Evolutionary conservation across 2,329 filamentous ascomycete genomes (phyloP), one percentile per base, ranked within the genome.

Genomic region (Mollisia scopiformis): DNA sequence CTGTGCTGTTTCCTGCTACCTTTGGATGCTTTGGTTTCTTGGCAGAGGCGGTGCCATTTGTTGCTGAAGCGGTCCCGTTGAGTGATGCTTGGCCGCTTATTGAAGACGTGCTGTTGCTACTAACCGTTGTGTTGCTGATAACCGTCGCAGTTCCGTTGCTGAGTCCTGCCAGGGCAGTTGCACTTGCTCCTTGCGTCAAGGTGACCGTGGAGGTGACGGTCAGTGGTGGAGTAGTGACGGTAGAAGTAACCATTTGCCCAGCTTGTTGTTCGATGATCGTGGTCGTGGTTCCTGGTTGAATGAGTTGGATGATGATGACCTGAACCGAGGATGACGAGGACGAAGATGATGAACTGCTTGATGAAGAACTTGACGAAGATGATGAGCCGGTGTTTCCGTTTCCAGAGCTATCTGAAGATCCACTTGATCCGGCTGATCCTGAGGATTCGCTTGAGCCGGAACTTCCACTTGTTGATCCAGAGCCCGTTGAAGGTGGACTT

Each of bases 271-370:
- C 57, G 27, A 13, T 66, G 28, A 63, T 41, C 7, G 55, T 62
- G 6, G 7, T 49, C 19, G 57, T 61, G 6, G 37, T 47, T 14
- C 59, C 61, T 1, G 64, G 59, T 41, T 54, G 46, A 23, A 54
- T 46, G 31, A 66, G 41, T 53, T 62, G 41, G 23, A 66, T 57
- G 54, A 66, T 59, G 51, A 66, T 61, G 1, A 66, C 55, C 46
- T 66, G 57, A 28, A 66, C 57, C 13, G 62, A 61, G 7, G 49
- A 52, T 6, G 58, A 58, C 4, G 55, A 61, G 8, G 58, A 58
- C 28, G 58, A 61, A 14, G 54, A 60, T 11, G 57, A 60, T n/a
- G 62, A 63, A 1, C 55, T 56, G 3, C 27, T 47, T 13, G 55
- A 58, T 14, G 60, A 59, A 16, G 41, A 58, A 25, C 39, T 56